A percentile compares a stretch with the other conserved stretches of the same genome.
Evolutionary conservation across 208 protist genomes (phyloP).

Genomic region (Leishmania gerbilli): DNA sequence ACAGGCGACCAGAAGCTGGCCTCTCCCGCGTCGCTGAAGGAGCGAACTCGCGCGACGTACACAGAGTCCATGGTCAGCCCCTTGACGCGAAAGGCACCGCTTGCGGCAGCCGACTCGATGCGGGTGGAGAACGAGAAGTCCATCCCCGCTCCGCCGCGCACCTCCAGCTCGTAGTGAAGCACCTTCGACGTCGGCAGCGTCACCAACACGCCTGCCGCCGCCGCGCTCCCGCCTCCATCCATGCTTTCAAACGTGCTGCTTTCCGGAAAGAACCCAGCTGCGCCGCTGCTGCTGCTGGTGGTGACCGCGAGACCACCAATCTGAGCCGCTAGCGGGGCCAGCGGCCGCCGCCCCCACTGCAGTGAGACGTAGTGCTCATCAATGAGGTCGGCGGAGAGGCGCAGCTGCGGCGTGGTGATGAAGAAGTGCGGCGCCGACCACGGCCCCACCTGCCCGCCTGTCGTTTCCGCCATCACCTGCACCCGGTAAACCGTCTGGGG

Average conservation of each 20-base stretch:
- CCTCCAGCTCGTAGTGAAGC: conserved; percentile 63
- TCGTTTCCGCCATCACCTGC: conserved; percentile 81
- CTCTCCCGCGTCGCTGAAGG: conserved; percentile 54
- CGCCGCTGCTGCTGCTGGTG: neutral
- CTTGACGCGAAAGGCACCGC: conserved; percentile 41
- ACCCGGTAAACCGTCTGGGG: conserved; percentile 72
- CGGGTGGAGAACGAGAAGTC: conserved; percentile 30
- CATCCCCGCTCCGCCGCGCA: conserved; percentile 35
- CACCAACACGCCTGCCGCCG: conserved; percentile 4
- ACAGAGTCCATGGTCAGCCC: conserved; percentile 60
- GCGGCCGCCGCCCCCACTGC: conserved; percentile 50
- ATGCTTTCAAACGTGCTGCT: conserved; percentile 1
- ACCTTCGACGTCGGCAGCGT: conserved; percentile 42
- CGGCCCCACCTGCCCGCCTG: conserved; percentile 71
- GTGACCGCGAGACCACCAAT: conserved; percentile 3
- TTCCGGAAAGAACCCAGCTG: neutral
- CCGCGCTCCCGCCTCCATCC: neutral
- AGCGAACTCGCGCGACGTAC: conserved; percentile 66
- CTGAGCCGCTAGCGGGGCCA: conserved; percentile 23
- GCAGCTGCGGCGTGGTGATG: conserved; percentile 72
- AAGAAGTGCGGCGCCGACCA: conserved; percentile 78
- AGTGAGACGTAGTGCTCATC: conserved; percentile 79
- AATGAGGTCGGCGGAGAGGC: conserved; percentile 42
- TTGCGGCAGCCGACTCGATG: conserved; percentile 18
- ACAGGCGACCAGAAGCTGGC: conserved; percentile 70